Percentiles rank a stretch among this genome's conserved stretches.
phyloP scores from a whole-genome alignment of 495 filamentous ascomycete genomes.

The Cercophora sp. region DNA sequence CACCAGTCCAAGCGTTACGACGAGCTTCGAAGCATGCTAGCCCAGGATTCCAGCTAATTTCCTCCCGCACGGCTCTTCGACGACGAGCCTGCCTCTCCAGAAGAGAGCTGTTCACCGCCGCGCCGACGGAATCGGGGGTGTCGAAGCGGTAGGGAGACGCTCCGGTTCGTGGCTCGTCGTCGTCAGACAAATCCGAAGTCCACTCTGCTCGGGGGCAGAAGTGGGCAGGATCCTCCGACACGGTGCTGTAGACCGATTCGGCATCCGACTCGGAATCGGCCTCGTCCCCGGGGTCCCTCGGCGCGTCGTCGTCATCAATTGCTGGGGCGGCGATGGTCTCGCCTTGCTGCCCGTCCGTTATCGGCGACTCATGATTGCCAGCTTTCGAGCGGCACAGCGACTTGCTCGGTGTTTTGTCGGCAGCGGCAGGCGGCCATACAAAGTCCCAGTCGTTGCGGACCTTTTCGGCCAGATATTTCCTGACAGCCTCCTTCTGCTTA shows the following conservation, averaged over 20 bases:
- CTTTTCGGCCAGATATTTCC: slow-evolving; percentile 47
- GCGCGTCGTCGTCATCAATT: slow-evolving; percentile 13
- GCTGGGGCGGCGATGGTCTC: background rate
- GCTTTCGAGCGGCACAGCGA: background rate
- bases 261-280: slow-evolving; percentile 39
- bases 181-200: slow-evolving; percentile 45
- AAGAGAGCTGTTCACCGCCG: slow-evolving; percentile 34
- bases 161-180: slow-evolving; percentile 25
- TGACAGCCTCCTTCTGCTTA: slow-evolving; percentile 52
- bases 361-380: background rate
- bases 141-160: slow-evolving; percentile 60
- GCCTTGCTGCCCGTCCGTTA: background rate
- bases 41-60: slow-evolving; percentile 80
- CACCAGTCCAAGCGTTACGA: slow-evolving; percentile 86
- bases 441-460: slow-evolving; percentile 59
- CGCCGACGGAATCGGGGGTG: slow-evolving; percentile 56
- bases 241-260: slow-evolving; percentile 42
- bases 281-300: slow-evolving; percentile 26
- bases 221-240: slow-evolving; percentile 40
- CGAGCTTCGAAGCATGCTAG: slow-evolving; percentile 68
- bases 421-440: slow-evolving; percentile 32
- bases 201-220: slow-evolving; percentile 43
- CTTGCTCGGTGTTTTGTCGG: background rate
- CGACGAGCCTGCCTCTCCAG: slow-evolving; percentile 52
- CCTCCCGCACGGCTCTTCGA: slow-evolving; percentile 61